Conservation (phyloP, 2,329 filamentous ascomycete genomes). For the Calonectria henricotiae region DNA sequence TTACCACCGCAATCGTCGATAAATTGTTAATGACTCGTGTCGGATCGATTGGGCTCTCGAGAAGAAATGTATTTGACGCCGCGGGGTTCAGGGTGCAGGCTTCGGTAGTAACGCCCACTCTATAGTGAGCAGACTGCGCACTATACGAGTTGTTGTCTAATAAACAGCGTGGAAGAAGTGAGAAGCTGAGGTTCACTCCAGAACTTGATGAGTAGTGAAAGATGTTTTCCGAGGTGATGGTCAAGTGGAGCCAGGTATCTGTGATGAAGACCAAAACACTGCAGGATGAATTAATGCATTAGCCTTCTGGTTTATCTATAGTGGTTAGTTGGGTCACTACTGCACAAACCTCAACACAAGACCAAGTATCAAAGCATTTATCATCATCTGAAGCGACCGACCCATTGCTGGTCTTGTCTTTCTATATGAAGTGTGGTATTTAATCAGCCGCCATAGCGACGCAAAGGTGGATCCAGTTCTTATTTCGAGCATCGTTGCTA, state of each 20-base stretch:
- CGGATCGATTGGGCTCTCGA: neutral
- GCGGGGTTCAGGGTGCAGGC: neutral
- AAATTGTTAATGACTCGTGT: neutral
- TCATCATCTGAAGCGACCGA: neutral
- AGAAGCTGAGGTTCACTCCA: neutral
- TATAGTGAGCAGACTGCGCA: neutral
- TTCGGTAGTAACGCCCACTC: neutral
- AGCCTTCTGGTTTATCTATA: neutral
- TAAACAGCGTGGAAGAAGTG: neutral
- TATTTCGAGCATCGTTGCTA: constrained; percentile 5
- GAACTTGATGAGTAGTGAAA: neutral
- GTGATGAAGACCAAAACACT: neutral
- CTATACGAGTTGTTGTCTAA: neutral
- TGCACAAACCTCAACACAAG: neutral
- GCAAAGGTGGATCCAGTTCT: neutral
- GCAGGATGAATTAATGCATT: neutral
- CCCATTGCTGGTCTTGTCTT: neutral
- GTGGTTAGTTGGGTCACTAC: neutral
- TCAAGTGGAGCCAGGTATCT: constrained; percentile 5
- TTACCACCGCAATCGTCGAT: neutral
- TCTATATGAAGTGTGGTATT: neutral
- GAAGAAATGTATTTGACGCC: neutral
- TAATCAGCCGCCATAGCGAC: neutral
- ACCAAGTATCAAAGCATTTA: neutral
- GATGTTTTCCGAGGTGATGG: constrained; percentile 8